Evolutionary conservation across 164 flowering plant genomes (phyloP), one percentile per base, ranked within the genome.

Genomic region (Cinnamomum micranthum): DNA sequence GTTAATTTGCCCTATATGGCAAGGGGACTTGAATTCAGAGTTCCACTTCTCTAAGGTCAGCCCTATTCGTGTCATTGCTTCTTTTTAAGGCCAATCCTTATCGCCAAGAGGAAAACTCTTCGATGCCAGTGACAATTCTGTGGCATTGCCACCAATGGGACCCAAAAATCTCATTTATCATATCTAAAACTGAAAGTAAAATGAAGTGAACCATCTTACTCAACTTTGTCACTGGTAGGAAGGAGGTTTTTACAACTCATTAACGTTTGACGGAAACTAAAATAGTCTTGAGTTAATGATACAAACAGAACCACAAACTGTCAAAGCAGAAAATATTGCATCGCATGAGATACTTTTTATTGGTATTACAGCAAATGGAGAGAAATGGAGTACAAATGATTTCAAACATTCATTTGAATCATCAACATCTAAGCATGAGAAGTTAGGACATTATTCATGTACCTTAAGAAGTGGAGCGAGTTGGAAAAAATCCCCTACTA

Each of bases 401-500:
- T 1, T 41, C 47, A 41, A 41, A 41, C 47, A 55, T 20, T n/a
- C 55, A 25, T 33, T 22, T 55, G 65, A n/a, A 33, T 35, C 28
- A 51, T 17, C 41, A 31, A 22, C n/a, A 19, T 50, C 5, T 19
- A 28, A 15, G 27, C 23, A 59, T 35, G 41, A 22, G 50, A 51
- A 33, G 55, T 50, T 68, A 68, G 62, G 60, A 51, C 23, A 13
- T 19, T 24, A 12, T 12, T 47, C 59, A 55, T 50, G 22, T 82
- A 89, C 90, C 89, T 87, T 86, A 52, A 89, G 77, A 24, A 79
- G 84, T 65, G 89, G 81, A 41, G 90, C 88, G 60, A 85, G 87
- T 66, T 84, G 82, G 74, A 89, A 85, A 80, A 89, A 89, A 79
- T 89, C 90, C 64, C 92, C 92, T 62, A 86, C 73, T 55, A 89